Conservation (phyloP, 73 alveolate genomes). For the Uronychia binucleata region DNA sequence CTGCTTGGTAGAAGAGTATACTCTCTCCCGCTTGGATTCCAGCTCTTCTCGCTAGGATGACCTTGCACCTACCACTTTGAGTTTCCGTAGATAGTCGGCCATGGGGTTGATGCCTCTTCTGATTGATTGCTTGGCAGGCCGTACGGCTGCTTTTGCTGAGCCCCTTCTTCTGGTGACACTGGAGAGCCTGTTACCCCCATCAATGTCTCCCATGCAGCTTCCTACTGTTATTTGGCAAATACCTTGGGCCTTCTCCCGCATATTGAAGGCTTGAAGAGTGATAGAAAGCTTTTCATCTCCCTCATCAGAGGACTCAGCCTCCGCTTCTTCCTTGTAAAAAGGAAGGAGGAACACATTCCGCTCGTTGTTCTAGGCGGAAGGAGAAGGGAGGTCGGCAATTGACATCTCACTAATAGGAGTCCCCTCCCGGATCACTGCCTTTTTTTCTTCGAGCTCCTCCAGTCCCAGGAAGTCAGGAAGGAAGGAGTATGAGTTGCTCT, state of each 20-base stretch:
- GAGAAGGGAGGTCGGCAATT: slow-evolving; percentile 42
- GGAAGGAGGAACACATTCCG: not conserved
- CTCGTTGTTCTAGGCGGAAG: slow-evolving; percentile 22
- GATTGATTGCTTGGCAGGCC: not conserved
- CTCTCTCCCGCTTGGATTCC: not conserved
- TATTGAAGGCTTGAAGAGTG: too few relatives aligned
- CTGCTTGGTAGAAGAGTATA: not conserved
- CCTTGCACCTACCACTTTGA: not conserved
- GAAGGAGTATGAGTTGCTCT: not conserved
- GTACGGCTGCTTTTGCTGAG: not conserved
- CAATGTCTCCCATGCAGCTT: too few relatives aligned
- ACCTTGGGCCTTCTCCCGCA: too few relatives aligned
- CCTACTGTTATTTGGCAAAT: too few relatives aligned
- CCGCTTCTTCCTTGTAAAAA: not conserved
- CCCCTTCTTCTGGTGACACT: not conserved
- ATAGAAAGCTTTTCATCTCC: not conserved
- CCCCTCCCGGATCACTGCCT: slow-evolving; percentile 22
- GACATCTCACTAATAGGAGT: slow-evolving; percentile 41
- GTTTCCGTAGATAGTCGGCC: not conserved
- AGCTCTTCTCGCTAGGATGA: not conserved
- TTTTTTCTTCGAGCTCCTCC: slow-evolving; percentile 3
- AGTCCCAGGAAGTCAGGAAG: not conserved
- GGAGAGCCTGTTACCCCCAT: too few relatives aligned
- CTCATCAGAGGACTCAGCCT: not conserved
- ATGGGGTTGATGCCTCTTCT: not conserved